These are phyloP conservation scores for Terfezia claveryi DNA, from an alignment of 495 filamentous ascomycete species.

Conservation along the genomic window DNA sequence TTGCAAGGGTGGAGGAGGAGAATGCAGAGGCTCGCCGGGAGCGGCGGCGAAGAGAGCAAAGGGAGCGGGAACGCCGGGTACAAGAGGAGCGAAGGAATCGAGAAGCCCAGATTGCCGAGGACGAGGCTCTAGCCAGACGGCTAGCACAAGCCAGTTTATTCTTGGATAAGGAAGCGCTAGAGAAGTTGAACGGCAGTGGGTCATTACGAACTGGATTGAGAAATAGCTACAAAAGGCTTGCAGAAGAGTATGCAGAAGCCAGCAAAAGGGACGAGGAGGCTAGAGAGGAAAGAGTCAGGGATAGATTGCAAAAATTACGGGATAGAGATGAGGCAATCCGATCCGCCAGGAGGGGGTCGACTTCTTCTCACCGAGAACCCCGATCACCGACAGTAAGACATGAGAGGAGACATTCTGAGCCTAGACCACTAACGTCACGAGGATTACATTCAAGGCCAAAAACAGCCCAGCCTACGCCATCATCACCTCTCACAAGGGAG, in stretches of 20 bases:
- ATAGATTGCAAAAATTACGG: neutral
- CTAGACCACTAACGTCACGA: neutral
- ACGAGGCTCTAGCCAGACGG: slow-evolving; percentile 12
- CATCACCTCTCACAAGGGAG: neutral
- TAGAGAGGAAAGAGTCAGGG: neutral
- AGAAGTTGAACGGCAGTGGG: slow-evolving; percentile 12
- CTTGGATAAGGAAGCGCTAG: slow-evolving; percentile 2
- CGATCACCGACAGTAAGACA: too few species aligned
- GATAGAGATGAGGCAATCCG: neutral
- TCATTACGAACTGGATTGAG: slow-evolving; percentile 13
- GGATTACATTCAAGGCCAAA: neutral
- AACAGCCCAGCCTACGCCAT: neutral
- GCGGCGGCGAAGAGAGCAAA: slow-evolving; percentile 9
- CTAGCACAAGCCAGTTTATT: slow-evolving; percentile 7
- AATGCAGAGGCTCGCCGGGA: slow-evolving; percentile 15
- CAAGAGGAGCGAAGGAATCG: slow-evolving; percentile 11
- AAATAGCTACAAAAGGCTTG: slow-evolving; percentile 15
- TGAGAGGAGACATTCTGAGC: neutral
- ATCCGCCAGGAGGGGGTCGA: neutral
- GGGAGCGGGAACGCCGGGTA: slow-evolving; percentile 8
- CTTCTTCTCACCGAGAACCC: neutral
- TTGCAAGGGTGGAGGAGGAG: neutral
- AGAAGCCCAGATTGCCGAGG: slow-evolving; percentile 7
- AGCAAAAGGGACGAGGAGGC: neutral
- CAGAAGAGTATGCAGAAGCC: slow-evolving; percentile 16